These are phyloP conservation scores for Pestalotiopsis sp. DNA, from an alignment of 2,329 filamentous ascomycete species.

Conservation along the genomic window DNA sequence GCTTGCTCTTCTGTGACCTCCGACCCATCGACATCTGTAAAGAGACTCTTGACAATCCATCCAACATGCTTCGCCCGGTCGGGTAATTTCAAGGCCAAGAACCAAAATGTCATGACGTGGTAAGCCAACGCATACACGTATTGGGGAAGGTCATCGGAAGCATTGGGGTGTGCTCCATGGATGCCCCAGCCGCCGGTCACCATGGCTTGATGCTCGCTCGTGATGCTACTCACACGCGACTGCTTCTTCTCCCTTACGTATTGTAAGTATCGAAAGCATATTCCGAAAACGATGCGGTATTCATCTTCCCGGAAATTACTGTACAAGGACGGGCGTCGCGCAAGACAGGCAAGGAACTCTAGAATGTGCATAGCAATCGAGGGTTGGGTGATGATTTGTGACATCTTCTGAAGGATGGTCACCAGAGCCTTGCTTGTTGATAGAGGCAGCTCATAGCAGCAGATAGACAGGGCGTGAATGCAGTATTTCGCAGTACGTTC, in stretches of 20 bases:
- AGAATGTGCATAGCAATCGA: constrained; percentile 92
- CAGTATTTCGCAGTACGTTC: constrained; percentile 89
- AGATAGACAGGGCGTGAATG: constrained; percentile 92
- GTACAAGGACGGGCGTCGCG: constrained; percentile 81
- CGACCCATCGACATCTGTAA: constrained; percentile 74
- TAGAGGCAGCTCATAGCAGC: constrained; percentile 89
- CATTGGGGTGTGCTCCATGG: constrained; percentile 30
- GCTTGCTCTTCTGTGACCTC: constrained; percentile 88
- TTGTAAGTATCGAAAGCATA: constrained; percentile 91
- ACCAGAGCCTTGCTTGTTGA: constrained; percentile 86
- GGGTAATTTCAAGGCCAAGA: constrained; percentile 82
- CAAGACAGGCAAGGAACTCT: constrained; percentile 90
- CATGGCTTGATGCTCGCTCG: constrained; percentile 40
- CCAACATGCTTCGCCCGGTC: constrained; percentile 83
- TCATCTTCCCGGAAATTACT: constrained; percentile 90
- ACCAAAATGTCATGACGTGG: constrained; percentile 97
- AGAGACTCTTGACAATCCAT: constrained; percentile 89
- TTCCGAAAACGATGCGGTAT: constrained; percentile 91
- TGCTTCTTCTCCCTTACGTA: constrained; percentile 74
- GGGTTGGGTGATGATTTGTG: constrained; percentile 91
- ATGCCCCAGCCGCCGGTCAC: constrained; percentile 22
- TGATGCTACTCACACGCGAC: constrained; percentile 44
- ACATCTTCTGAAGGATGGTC: constrained; percentile 88
- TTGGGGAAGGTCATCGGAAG: constrained; percentile 78
- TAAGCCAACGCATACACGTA: constrained; percentile 95